Percentiles rank a stretch among this genome's conserved stretches.
Conservation (phyloP, 768 basidiomycete species). For the Phallus indusiatus region DNA sequence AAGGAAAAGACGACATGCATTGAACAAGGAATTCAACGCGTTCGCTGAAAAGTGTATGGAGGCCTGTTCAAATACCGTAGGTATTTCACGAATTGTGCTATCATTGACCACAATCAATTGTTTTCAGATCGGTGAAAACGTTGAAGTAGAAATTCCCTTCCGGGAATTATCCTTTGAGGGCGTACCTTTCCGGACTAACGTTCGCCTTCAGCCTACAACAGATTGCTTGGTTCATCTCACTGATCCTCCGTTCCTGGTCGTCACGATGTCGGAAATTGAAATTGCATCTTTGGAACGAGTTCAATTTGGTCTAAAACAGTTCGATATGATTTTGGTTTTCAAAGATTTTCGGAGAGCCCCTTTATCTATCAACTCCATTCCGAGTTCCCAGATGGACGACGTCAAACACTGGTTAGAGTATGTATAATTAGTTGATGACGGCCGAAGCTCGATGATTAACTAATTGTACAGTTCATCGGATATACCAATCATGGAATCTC, state of each 20-base stretch:
- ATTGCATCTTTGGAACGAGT: slow-evolving; percentile 95
- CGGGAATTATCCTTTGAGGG: slow-evolving; percentile 94
- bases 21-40: slow-evolving; percentile 90
- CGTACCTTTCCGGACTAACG: slow-evolving; percentile 92
- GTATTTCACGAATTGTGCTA: slow-evolving; percentile 18
- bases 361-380: slow-evolving; percentile 95
- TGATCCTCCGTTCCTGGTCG: slow-evolving; percentile 92
- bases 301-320: slow-evolving; percentile 91
- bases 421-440: slow-evolving; percentile 22
- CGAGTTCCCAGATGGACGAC: slow-evolving; percentile 81
- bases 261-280: slow-evolving; percentile 91
- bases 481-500: slow-evolving; percentile 89
- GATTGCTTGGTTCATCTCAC: slow-evolving; percentile 94
- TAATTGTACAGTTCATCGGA: slow-evolving; percentile 74
- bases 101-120: not conserved
- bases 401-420: slow-evolving; percentile 99
- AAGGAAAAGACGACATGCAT: slow-evolving; percentile 72
- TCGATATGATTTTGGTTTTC: slow-evolving; percentile 95
- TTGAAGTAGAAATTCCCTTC: slow-evolving; percentile 96
- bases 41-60: slow-evolving; percentile 92
- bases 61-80: slow-evolving; percentile 65
- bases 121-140: slow-evolving; percentile 63
- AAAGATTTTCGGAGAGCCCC: slow-evolving; percentile 91
- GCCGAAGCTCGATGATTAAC: slow-evolving; percentile 7
- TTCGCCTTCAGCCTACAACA: slow-evolving; percentile 89